These are phyloP conservation scores for Claviceps purpurea DNA, from an alignment of 2,329 filamentous ascomycete species.

Conservation along the genomic window DNA sequence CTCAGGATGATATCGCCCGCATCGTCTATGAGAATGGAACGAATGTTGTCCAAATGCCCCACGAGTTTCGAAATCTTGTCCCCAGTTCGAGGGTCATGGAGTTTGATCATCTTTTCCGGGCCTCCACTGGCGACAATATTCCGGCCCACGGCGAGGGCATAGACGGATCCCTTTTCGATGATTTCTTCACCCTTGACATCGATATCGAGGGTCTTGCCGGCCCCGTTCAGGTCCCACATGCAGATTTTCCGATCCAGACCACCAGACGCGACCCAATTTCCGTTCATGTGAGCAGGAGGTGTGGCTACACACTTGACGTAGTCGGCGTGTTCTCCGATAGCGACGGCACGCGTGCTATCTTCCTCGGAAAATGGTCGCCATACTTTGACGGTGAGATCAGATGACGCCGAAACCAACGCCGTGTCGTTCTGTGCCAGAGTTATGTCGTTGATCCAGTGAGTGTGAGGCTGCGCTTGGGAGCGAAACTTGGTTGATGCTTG, in stretches of 20 bases:
- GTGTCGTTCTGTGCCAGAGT: conserved; percentile 64
- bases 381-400: conserved; percentile 85
- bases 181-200: conserved; percentile 73
- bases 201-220: conserved; percentile 75
- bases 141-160: conserved; percentile 69
- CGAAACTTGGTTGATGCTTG: conserved; percentile 42
- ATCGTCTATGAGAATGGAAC: conserved; percentile 79
- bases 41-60: conserved; percentile 88
- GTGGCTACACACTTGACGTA: conserved; percentile 92
- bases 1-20: conserved; percentile 86
- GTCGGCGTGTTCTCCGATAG: conserved; percentile 86
- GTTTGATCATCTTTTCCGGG: conserved; percentile 79
- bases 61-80: conserved; percentile 93
- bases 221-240: conserved; percentile 85
- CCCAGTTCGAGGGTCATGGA: conserved; percentile 84
- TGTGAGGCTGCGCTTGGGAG: conserved; percentile 60
- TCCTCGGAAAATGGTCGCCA: conserved; percentile 64
- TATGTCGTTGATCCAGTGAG: conserved; percentile 94
- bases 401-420: conserved; percentile 77
- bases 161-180: conserved; percentile 85
- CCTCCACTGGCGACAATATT: conserved; percentile 83
- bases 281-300: conserved; percentile 44
- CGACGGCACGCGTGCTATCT: conserved; percentile 39
- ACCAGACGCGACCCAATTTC: conserved; percentile 85
- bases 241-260: conserved; percentile 86